These are phyloP conservation scores for Trypanosomatidae sp. DNA, from an alignment of 208 protist species.

Conservation along the genomic window DNA sequence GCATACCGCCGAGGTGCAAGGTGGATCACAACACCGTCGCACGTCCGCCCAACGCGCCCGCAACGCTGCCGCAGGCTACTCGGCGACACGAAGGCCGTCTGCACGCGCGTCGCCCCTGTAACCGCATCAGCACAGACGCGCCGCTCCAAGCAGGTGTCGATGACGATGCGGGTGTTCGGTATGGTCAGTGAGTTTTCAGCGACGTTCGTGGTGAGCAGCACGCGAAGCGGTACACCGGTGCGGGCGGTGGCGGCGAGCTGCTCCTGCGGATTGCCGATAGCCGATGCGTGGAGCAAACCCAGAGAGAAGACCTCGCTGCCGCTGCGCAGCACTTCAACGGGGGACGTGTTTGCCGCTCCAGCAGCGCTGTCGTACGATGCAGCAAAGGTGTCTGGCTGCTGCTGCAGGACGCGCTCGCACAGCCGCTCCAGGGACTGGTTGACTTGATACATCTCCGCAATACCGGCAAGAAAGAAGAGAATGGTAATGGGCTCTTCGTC, in stretches of 20 bases:
- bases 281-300: slow-evolving; percentile 53
- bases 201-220: slow-evolving; percentile 70
- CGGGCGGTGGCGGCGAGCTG: slow-evolving; percentile 35
- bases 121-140: slow-evolving; percentile 42
- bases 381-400: not conserved
- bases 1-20: slow-evolving; percentile 43
- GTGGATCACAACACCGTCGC: slow-evolving; percentile 70
- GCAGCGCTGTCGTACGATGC: too few species aligned
- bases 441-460: slow-evolving; percentile 66
- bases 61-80: slow-evolving; percentile 57
- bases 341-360: not conserved
- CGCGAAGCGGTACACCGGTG: slow-evolving; percentile 31
- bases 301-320: slow-evolving; percentile 57
- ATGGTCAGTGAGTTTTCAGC: slow-evolving; percentile 85
- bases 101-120: slow-evolving; percentile 51
- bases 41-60: slow-evolving; percentile 66
- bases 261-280: slow-evolving; percentile 65
- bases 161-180: slow-evolving; percentile 58
- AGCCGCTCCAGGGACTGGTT: slow-evolving; percentile 48
- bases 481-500: slow-evolving; percentile 38
- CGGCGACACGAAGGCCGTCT: slow-evolving; percentile 39
- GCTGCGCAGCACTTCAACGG: slow-evolving; percentile 35
- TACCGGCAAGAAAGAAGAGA: slow-evolving; percentile 74
- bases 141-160: slow-evolving; percentile 67
- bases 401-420: slow-evolving; percentile 24